Conservation (phyloP, 2,329 filamentous ascomycete genomes). For the Aureobasidium uvarum region DNA sequence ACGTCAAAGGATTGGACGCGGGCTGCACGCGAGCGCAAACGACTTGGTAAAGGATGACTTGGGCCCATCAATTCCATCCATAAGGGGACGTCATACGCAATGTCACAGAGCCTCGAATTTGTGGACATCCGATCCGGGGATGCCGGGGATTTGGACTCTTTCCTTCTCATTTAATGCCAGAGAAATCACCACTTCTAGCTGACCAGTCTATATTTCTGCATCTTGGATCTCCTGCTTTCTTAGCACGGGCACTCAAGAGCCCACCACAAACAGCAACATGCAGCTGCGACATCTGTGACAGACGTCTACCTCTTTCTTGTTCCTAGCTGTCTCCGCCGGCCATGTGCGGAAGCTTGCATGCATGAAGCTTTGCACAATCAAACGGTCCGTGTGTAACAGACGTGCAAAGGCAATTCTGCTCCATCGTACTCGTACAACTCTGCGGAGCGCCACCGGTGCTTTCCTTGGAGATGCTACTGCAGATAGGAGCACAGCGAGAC, state of each 20-base stretch:
- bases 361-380: neutral
- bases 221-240: neutral
- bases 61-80: conserved; percentile 8
- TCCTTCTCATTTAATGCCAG: neutral
- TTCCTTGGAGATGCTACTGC: neutral
- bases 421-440: neutral
- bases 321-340: neutral
- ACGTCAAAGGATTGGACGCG: conserved; percentile 4
- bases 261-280: neutral
- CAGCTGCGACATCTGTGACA: neutral
- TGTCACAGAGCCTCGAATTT: conserved; percentile 6
- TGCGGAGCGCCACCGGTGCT: neutral
- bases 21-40: conserved; percentile 5
- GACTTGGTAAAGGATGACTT: conserved; percentile 5
- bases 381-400: neutral
- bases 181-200: too few species aligned
- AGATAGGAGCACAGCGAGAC: neutral
- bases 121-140: conserved; percentile 19
- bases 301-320: neutral
- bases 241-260: neutral
- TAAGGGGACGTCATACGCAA: conserved; percentile 8
- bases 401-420: neutral
- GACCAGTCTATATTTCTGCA: neutral
- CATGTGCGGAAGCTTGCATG: conserved; percentile 5
- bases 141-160: conserved; percentile 7